These are phyloP conservation scores for Choiromyces venosus DNA, from an alignment of 495 filamentous ascomycete species.

Conservation along the genomic window DNA sequence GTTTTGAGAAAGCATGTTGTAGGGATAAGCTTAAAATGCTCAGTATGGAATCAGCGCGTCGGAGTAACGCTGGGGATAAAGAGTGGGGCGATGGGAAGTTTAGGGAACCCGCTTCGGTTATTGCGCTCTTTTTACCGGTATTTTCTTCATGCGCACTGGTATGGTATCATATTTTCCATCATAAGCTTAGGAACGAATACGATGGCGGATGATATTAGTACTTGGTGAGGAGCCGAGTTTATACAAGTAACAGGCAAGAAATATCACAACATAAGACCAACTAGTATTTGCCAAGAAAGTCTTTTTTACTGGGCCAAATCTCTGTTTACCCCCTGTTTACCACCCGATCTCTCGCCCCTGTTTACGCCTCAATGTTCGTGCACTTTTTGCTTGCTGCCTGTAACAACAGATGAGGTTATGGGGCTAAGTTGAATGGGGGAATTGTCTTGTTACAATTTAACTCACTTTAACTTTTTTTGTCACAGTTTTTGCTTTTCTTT, in stretches of 20 bases:
- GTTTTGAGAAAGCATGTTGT: background rate
- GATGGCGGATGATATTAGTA: too few species aligned
- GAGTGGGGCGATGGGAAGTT: background rate
- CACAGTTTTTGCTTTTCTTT: background rate
- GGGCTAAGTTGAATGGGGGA: too few species aligned
- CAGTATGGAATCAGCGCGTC: too few species aligned
- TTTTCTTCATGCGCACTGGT: background rate
- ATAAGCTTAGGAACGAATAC: background rate
- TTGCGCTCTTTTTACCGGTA: background rate
- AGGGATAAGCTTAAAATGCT: background rate
- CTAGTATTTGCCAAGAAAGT: too few species aligned
- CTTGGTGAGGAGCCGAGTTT: too few species aligned
- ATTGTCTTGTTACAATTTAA: background rate
- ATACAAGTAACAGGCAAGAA: too few species aligned
- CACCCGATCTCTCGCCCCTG: too few species aligned
- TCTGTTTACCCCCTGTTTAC: too few species aligned
- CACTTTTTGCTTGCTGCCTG: too few species aligned
- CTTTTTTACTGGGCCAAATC: too few species aligned
- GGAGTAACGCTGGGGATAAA: background rate
- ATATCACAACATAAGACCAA: too few species aligned
- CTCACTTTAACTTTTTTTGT: background rate
- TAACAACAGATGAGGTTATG: background rate
- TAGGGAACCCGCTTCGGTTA: background rate
- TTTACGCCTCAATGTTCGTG: too few species aligned
- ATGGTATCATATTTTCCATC: background rate